phyloP scores from a whole-genome alignment of 352 stramenopile genomes.

The Phytophthora litchii region DNA sequence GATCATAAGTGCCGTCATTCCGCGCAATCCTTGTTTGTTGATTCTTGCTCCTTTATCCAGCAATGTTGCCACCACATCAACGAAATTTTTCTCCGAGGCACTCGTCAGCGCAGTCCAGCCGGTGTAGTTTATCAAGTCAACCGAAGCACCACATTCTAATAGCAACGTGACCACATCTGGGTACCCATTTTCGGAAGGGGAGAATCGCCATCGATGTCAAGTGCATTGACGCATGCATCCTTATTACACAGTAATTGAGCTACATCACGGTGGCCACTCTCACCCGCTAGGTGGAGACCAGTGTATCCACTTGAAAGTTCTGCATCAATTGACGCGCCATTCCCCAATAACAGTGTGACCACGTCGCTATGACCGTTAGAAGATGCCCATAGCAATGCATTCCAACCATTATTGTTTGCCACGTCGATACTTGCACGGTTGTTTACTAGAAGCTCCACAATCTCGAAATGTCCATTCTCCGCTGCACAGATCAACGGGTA shows the following conservation, averaged over 20 bases:
- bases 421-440: background rate
- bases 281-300: slow-evolving; percentile 1
- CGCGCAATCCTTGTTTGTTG: background rate
- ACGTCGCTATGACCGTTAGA: background rate
- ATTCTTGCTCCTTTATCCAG: slow-evolving; percentile 3
- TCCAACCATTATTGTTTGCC: background rate
- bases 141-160: slow-evolving; percentile 1
- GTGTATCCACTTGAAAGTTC: background rate
- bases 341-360: background rate
- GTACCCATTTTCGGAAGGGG: slow-evolving; percentile 11
- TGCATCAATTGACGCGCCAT: background rate
- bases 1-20: slow-evolving; percentile 4
- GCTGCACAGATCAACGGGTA: background rate
- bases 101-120: slow-evolving; percentile 17
- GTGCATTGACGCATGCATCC: background rate
- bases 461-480: background rate
- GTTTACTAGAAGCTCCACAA: background rate
- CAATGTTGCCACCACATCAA: background rate
- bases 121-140: background rate
- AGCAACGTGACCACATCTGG: slow-evolving; percentile 9
- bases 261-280: background rate
- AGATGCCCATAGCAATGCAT: background rate
- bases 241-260: background rate
- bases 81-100: slow-evolving; percentile 7
- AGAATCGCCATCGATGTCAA: slow-evolving; percentile 1